These are phyloP conservation scores for Debaryomyces prosopidis DNA, from an alignment of 805 yeast species.

Conservation along the genomic window DNA sequence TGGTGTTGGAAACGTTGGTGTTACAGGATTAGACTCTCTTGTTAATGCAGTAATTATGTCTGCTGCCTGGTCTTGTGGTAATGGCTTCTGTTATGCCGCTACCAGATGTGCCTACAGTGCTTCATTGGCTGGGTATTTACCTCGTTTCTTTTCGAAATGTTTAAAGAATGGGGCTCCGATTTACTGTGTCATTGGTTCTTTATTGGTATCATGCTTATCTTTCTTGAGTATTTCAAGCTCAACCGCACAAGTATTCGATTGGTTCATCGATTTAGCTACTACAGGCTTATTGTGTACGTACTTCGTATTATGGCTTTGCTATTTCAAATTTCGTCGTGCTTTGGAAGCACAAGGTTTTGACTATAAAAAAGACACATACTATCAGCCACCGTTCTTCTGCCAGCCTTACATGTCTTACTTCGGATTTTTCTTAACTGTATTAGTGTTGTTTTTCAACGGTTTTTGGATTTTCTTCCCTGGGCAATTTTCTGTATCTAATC, in stretches of 20 bases:
- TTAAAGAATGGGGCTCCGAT: slow-evolving; percentile 72
- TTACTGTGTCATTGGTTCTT: slow-evolving; percentile 52
- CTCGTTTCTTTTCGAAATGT: slow-evolving; percentile 62
- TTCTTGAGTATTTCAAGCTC: slow-evolving; percentile 65
- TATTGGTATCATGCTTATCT: slow-evolving; percentile 61
- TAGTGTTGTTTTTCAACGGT: slow-evolving; percentile 40
- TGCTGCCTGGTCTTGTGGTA: slow-evolving; percentile 79
- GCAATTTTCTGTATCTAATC: slow-evolving; percentile 29
- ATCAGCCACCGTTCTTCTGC: slow-evolving; percentile 55
- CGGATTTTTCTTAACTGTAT: slow-evolving; percentile 24
- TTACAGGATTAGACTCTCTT: slow-evolving; percentile 67
- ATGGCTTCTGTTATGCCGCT: slow-evolving; percentile 75
- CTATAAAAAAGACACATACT: slow-evolving; percentile 51
- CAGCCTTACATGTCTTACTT: slow-evolving; percentile 69
- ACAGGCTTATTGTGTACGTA: slow-evolving; percentile 49
- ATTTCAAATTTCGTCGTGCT: slow-evolving; percentile 65
- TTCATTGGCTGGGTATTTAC: slow-evolving; percentile 74
- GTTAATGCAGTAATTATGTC: slow-evolving; percentile 76
- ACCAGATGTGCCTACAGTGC: slow-evolving; percentile 76
- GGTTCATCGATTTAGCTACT: slow-evolving; percentile 75
- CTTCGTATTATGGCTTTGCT: slow-evolving; percentile 66
- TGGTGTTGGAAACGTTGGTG: slow-evolving; percentile 70
- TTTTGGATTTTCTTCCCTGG: slow-evolving; percentile 43
- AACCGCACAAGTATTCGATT: slow-evolving; percentile 58
- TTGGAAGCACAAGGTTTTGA: slow-evolving; percentile 62